phyloP scores from a whole-genome alignment of 2,329 filamentous ascomycete genomes.

The Madurella fahalii region DNA sequence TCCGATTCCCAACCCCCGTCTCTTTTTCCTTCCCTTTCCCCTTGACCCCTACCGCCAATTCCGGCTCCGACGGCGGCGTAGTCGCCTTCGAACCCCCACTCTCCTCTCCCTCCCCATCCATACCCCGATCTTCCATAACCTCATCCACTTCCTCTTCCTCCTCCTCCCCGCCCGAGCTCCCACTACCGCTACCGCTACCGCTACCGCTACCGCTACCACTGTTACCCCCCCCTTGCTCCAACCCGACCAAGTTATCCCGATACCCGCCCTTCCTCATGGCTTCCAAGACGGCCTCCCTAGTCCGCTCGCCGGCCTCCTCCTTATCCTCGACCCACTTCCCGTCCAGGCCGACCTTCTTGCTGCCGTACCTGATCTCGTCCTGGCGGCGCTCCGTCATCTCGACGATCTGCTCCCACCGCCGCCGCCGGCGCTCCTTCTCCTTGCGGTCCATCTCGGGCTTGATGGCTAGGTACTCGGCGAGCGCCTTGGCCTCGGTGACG shows the following conservation, averaged over 20 bases:
- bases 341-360: slow-evolving; percentile 64
- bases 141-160: slow-evolving; percentile 27
- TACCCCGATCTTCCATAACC: slow-evolving; percentile 34
- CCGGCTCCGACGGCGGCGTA: slow-evolving; percentile 43
- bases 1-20: too few species aligned
- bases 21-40: slow-evolving; percentile 32
- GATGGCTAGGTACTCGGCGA: slow-evolving; percentile 90
- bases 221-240: neutral
- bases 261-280: slow-evolving; percentile 63
- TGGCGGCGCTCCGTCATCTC: slow-evolving; percentile 78
- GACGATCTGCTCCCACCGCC: slow-evolving; percentile 85
- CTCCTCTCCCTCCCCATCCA: too few species aligned
- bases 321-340: slow-evolving; percentile 95
- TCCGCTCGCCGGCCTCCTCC: slow-evolving; percentile 82
- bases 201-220: neutral
- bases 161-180: slow-evolving; percentile 9
- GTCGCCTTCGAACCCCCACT: slow-evolving; percentile 45
- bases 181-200: slow-evolving; percentile 2
- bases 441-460: slow-evolving; percentile 97
- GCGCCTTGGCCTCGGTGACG: slow-evolving; percentile 88
- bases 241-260: slow-evolving; percentile 47
- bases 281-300: slow-evolving; percentile 67
- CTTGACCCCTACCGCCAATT: slow-evolving; percentile 33
- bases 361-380: slow-evolving; percentile 74
- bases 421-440: slow-evolving; percentile 80